Conservation (phyloP, 2,329 filamentous ascomycete genomes). For the Aspergillus sp. region DNA sequence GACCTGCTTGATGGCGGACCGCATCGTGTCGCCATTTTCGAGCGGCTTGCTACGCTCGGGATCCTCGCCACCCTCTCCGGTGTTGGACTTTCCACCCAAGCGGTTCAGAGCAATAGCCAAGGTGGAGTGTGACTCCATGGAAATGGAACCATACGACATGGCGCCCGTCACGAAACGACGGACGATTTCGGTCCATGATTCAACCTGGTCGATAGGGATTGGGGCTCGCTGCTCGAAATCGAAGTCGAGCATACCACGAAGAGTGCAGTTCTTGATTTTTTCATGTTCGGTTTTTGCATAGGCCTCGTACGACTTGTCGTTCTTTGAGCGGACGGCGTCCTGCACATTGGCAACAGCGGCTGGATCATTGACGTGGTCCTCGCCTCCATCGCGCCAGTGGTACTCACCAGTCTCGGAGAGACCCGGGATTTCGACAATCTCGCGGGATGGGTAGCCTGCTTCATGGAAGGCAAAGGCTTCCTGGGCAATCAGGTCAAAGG, state of each 20-base stretch:
- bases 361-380: constrained; percentile 91
- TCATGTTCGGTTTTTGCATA: constrained; percentile 91
- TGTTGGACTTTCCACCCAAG: constrained; percentile 93
- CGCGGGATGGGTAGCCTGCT: constrained; percentile 75
- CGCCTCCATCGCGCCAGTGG: constrained; percentile 94
- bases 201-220: constrained; percentile 91
- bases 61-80: constrained; percentile 93
- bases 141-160: constrained; percentile 98
- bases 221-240: constrained; percentile 80
- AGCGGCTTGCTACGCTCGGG: constrained; percentile 78
- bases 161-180: constrained; percentile 93
- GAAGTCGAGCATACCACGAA: constrained; percentile 90
- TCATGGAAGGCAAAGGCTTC: constrained; percentile 94
- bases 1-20: constrained; percentile 95
- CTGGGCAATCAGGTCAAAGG: constrained; percentile 86
- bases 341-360: constrained; percentile 93
- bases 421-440: constrained; percentile 67
- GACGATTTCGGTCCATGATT: constrained; percentile 97
- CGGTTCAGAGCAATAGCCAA: constrained; percentile 95
- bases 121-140: constrained; percentile 96
- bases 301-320: constrained; percentile 96
- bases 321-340: constrained; percentile 92
- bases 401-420: constrained; percentile 92
- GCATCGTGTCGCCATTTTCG: constrained; percentile 92
- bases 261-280: constrained; percentile 91